These are phyloP conservation scores for Fusarium nodosum DNA, from an alignment of 2,329 filamentous ascomycete genomes.

Conservation along the genomic window DNA sequence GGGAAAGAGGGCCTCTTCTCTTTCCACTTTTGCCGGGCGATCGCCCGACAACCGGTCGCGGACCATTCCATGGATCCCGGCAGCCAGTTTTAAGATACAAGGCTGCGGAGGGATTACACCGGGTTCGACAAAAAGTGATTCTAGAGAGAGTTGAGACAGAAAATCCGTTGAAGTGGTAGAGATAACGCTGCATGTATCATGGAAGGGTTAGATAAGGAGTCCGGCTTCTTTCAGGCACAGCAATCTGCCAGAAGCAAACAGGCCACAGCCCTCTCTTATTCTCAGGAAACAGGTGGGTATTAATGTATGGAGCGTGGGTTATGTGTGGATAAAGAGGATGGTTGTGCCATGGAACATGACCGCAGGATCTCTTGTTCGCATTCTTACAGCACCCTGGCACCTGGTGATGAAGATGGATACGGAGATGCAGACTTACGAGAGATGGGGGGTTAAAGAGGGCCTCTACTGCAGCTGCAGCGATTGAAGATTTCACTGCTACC, in stretches of 20 bases:
- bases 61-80: constrained; percentile 3
- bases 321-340: constrained; percentile 29
- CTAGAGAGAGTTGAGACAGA: background rate
- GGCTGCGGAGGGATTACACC: constrained; percentile 17
- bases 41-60: constrained; percentile 50
- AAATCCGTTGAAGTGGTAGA: background rate
- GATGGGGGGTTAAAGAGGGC: constrained; percentile 29
- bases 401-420: constrained; percentile 25
- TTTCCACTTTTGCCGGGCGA: constrained; percentile 42
- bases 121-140: background rate
- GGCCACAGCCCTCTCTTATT: background rate
- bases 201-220: background rate
- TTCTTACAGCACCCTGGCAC: constrained; percentile 16
- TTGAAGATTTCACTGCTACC: constrained; percentile 19
- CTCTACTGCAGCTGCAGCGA: constrained; percentile 21
- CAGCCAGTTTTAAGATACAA: constrained; percentile 32
- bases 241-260: background rate
- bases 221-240: background rate
- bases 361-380: constrained; percentile 31
- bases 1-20: constrained; percentile 18
- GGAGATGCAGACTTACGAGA: constrained; percentile 5
- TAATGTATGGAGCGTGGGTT: constrained; percentile 21
- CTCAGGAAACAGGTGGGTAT: constrained; percentile 11
- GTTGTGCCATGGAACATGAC: constrained; percentile 37
- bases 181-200: background rate